Percentiles rank a stretch among this genome's conserved stretches.
These are phyloP conservation scores for Aureobasidium sp. DNA, from an alignment of 2,329 filamentous ascomycete genomes.

Conservation along the genomic window DNA sequence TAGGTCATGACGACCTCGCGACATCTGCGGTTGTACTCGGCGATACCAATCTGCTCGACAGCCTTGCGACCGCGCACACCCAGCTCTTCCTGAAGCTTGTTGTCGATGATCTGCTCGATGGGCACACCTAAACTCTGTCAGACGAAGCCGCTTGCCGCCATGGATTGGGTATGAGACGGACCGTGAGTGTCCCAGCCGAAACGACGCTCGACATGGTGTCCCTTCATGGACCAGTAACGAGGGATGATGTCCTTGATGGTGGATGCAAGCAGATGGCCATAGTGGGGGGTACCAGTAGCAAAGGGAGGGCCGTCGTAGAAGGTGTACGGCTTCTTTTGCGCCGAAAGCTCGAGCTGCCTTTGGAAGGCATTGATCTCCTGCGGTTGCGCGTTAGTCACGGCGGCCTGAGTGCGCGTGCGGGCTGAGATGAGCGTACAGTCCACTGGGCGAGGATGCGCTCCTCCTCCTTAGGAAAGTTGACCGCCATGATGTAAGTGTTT, in stretches of 20 bases:
- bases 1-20: constrained; percentile 90
- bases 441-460: constrained; percentile 76
- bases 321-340: constrained; percentile 76
- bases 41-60: constrained; percentile 78
- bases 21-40: constrained; percentile 87
- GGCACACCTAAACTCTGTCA: constrained; percentile 95
- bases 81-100: constrained; percentile 57
- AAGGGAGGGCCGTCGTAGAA: constrained; percentile 73
- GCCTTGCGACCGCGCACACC: constrained; percentile 82
- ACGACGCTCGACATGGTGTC: constrained; percentile 80
- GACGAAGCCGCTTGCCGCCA: constrained; percentile 81
- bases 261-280: constrained; percentile 75
- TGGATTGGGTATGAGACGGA: constrained; percentile 28
- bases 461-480: constrained; percentile 90
- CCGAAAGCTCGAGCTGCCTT: constrained; percentile 77
- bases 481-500: constrained; percentile 54
- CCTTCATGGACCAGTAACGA: constrained; percentile 96
- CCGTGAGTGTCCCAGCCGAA: constrained; percentile 97
- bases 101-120: constrained; percentile 96
- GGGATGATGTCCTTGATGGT: constrained; percentile 98
- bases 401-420: neutral
- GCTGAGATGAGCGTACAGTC: constrained; percentile 40
- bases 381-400: neutral
- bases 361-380: constrained; percentile 81
- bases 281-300: constrained; percentile 55